Conservation (phyloP, 345 rosid genomes). For the Raphanus sativus region DNA sequence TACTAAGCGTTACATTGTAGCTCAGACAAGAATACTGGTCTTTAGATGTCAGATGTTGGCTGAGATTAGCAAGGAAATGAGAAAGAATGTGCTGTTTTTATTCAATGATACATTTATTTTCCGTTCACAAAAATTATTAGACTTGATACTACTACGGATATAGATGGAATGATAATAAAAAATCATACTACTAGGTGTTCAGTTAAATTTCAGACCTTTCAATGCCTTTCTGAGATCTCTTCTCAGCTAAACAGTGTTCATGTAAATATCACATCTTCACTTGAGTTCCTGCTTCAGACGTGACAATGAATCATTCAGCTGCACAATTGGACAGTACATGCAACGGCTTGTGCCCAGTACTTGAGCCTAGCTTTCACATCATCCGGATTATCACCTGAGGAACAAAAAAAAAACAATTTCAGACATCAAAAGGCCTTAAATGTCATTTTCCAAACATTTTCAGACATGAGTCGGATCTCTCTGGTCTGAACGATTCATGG, state of each 20-base stretch:
- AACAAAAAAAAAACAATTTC: background rate
- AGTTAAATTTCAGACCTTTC: constrained; percentile 24
- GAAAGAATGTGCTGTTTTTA: constrained; percentile 23
- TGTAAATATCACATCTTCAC: background rate
- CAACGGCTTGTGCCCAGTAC: constrained; percentile 96
- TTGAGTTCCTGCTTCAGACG: background rate
- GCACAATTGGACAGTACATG: constrained; percentile 85
- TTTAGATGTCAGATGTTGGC: constrained; percentile 13
- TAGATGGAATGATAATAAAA: constrained; percentile 13
- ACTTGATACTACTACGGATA: constrained; percentile 17
- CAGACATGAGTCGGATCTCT: background rate
- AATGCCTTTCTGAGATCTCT: constrained; percentile 12
- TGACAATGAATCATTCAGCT: constrained; percentile 45
- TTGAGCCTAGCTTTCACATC: constrained; percentile 95
- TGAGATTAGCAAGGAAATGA: background rate
- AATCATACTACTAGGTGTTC: background rate
- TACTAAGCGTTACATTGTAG: background rate
- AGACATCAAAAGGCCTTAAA: background rate
- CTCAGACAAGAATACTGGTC: too few relatives aligned
- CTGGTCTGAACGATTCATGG: background rate
- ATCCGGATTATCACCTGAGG: constrained; percentile 83
- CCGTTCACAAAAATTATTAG: constrained; percentile 18
- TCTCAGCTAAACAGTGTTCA: background rate
- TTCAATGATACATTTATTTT: constrained; percentile 13
- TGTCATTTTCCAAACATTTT: background rate